Base-by-base conservation (phyloP, 768 basidiomycete genomes). In the Collybia nuda region DNA sequence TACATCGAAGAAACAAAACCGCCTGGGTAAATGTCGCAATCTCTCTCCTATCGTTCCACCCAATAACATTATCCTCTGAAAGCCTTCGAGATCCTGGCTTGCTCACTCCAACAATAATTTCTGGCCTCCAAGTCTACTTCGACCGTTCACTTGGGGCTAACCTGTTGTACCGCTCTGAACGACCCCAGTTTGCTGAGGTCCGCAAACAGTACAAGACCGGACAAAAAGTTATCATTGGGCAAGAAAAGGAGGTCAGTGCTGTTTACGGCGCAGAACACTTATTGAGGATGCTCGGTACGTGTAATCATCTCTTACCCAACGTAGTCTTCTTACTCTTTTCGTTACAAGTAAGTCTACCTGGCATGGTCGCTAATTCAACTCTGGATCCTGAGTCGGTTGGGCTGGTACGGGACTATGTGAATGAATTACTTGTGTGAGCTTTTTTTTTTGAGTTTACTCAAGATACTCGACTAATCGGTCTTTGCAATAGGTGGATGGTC, bases 231-330 rank as follows among this genome's bases (percentile, higher is more conserved):
- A 69, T 78, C 44, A 74, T 86, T 9, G 79, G 77, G 2, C 74
- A 84, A 54, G 90, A 92, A 62, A 88, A 84, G 65, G 86, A 91
- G 60, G 91, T 97, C 87, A 93, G 90, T 63, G 72, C 81, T 45
- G 77, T 98, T 6, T 98, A 98, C 60, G 97, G 96, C 1, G 94
- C 91, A 5, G 96, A 98, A 62, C 97, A 99, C 68, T 65, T 99
- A 3, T 64, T 98, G 53, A 75, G 96, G 45, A 87, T 98, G 82
- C 73, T 98, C 47, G 96, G 96, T 96, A 54, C 50, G 82, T 76
- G 43, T 23, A 6, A 37, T 38, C 18, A 9, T 18, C 32, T 18
- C 18, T 15, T n/a, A 26, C 29, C 26, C n/a, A 26, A 29, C 32
- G 14, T 29, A 23, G 41, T 47, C 24, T 26, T 22, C 12, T 28